A percentile compares a stretch with the other conserved stretches of the same genome.
These are phyloP conservation scores for Plasmodium gallinaceum DNA, from an alignment of 169 alveolate species.

Conservation along the genomic window DNA sequence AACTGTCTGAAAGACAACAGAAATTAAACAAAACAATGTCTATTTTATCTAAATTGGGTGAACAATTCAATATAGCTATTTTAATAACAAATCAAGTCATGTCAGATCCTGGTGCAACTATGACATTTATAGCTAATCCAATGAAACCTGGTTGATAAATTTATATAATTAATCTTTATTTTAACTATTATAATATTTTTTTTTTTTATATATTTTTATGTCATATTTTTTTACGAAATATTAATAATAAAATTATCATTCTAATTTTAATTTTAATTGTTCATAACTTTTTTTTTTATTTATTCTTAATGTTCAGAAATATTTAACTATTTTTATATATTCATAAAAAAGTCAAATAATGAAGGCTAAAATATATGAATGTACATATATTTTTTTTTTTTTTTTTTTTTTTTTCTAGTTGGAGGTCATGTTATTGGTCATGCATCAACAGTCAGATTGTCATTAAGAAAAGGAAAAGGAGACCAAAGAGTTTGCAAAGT, in stretches of 20 bases:
- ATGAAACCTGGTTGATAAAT: slow-evolving; percentile 90
- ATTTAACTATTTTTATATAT: not conserved
- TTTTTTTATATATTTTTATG: not conserved
- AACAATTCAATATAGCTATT: slow-evolving; percentile 96
- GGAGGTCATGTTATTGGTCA: slow-evolving; percentile 99
- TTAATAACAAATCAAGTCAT: slow-evolving; percentile 97
- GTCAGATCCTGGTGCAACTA: slow-evolving; percentile 94
- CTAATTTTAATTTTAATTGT: not conserved
- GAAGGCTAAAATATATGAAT: not conserved
- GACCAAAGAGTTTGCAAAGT: slow-evolving; percentile 96
- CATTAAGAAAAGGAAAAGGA: slow-evolving; percentile 96
- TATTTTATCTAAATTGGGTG: slow-evolving; percentile 93
- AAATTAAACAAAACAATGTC: slow-evolving; percentile 92
- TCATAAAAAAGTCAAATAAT: not conserved
- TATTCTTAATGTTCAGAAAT: not conserved
- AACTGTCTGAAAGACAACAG: slow-evolving; percentile 97
- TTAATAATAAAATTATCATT: no score
- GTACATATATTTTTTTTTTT: slow-evolving; percentile 1
- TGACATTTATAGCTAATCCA: slow-evolving; percentile 92
- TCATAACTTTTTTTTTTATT: not conserved
- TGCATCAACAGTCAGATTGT: slow-evolving; percentile 96
- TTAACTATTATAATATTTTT: not conserved
- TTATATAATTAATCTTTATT: not conserved
- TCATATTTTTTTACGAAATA: no score
- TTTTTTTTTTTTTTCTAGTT: slow-evolving; percentile 71